Evolutionary conservation across 352 stramenopile species (phyloP), one percentile per base, ranked within the genome.

Genomic region (Phytophthora chlamydospora): DNA sequence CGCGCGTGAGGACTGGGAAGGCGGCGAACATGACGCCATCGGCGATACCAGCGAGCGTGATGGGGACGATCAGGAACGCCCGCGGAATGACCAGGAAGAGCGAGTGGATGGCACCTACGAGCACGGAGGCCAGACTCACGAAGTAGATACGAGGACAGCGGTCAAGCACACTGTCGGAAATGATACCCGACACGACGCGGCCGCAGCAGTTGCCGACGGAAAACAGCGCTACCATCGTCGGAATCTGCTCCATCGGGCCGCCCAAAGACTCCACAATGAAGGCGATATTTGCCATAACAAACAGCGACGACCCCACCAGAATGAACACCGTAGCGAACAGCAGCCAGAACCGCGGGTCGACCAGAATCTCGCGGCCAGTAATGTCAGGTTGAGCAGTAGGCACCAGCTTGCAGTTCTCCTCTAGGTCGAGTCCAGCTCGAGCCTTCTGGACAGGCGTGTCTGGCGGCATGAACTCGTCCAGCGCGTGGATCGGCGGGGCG

Each of bases 231-330:
- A 92, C 83, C 69, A 91, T 88, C 10, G 61, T 73, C 9, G 85
- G 62, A 8, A 94, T 79, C 46, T 91, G 77, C 14, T 77, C 62
- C 39, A 73, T 67, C 0, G 66, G 61, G 11, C 80, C 80, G 6
- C 54, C 57, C 4, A 79, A 54, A 6, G 83, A 88, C 48, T 90
- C 77, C 14, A 91, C 79, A 40, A 92, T 85, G 69, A 94, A 94
- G 8, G 79, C 73, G 49, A 92, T 84, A 62, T 91, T 93, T 40
- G 83, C 66, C 79, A 93, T 90, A 38, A 94, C 66, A 55, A 94
- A 92, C 7, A 94, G 62, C 40, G 80, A 78, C 14, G 79, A 80
- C 11, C 83, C 81, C 32, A 94, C 81, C 27, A 90, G 57, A 31
- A 94, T 84, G 39, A 92, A 88, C 0, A 92, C 79, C 0, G 78